Evolutionary conservation across 257 asterid species (phyloP).

Genomic region (Anisodus acutangulus): DNA sequence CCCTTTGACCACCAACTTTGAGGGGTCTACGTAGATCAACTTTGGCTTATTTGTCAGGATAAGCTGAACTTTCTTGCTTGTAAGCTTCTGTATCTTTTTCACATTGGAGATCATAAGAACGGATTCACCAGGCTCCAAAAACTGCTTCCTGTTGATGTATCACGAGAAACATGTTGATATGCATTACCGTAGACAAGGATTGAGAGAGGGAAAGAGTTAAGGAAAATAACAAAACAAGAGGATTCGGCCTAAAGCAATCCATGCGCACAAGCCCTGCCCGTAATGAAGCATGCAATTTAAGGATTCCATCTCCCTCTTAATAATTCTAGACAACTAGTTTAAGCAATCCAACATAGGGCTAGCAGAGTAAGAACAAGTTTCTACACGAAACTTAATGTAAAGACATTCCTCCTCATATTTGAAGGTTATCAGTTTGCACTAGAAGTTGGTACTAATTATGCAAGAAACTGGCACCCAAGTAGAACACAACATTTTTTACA

Average conservation of each 20-base stretch:
- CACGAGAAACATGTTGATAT: background rate
- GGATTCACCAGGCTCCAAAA: slow-evolving; percentile 97
- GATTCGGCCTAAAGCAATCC: background rate
- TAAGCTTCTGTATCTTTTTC: slow-evolving; percentile 85
- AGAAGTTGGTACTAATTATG: background rate
- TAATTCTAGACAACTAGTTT: background rate
- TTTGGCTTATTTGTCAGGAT: slow-evolving; percentile 94
- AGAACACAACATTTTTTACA: background rate
- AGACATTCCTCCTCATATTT: background rate
- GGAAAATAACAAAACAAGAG: background rate
- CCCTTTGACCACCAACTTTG: slow-evolving; percentile 78
- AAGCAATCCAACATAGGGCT: background rate
- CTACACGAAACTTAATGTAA: background rate
- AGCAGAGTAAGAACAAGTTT: background rate
- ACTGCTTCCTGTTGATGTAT: slow-evolving; percentile 72
- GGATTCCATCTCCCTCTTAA: background rate
- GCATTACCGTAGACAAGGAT: background rate
- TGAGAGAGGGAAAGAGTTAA: background rate
- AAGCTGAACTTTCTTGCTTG: slow-evolving; percentile 95
- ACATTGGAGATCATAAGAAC: slow-evolving; percentile 96
- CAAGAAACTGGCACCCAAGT: background rate
- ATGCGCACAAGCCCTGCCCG: background rate
- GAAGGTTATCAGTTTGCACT: background rate
- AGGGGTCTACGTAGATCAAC: slow-evolving; percentile 88
- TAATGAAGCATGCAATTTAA: background rate